Evolutionary conservation across 768 basidiomycete species (phyloP).

Genomic region (Leccinum boreale): DNA sequence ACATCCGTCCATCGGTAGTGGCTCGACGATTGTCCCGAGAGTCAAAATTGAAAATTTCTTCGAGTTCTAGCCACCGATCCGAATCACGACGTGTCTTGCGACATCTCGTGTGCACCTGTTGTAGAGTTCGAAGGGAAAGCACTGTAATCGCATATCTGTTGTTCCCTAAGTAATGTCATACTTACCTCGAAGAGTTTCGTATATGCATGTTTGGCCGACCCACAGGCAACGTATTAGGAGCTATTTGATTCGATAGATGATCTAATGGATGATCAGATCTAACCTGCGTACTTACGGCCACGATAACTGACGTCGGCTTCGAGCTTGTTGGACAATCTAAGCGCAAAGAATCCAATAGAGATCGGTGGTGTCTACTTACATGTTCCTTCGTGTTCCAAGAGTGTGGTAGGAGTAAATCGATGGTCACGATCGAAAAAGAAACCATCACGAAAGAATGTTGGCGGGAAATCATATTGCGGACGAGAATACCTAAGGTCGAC

Average conservation of each 20-base stretch:
- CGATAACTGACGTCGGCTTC: background rate
- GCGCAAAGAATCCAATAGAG: background rate
- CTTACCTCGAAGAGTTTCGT: background rate
- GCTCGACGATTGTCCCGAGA: background rate
- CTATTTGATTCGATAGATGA: background rate
- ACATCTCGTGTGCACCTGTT: background rate
- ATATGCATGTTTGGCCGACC: background rate
- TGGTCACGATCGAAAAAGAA: background rate
- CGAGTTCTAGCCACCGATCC: background rate
- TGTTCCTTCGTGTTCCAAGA: background rate
- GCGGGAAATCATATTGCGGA: background rate
- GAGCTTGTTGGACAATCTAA: background rate
- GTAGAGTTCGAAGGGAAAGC: background rate
- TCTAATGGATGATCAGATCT: background rate
- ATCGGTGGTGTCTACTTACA: background rate
- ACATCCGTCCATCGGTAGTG: background rate
- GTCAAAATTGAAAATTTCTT: background rate
- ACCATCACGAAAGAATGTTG: background rate
- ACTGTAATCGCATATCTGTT: background rate
- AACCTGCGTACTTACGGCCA: background rate
- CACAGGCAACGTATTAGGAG: background rate
- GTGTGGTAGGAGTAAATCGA: background rate
- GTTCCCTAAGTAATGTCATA: background rate
- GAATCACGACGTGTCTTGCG: background rate
- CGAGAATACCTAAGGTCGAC: background rate